Conservation (phyloP, 805 yeast species). For the Kodamaea kakaduensis region DNA sequence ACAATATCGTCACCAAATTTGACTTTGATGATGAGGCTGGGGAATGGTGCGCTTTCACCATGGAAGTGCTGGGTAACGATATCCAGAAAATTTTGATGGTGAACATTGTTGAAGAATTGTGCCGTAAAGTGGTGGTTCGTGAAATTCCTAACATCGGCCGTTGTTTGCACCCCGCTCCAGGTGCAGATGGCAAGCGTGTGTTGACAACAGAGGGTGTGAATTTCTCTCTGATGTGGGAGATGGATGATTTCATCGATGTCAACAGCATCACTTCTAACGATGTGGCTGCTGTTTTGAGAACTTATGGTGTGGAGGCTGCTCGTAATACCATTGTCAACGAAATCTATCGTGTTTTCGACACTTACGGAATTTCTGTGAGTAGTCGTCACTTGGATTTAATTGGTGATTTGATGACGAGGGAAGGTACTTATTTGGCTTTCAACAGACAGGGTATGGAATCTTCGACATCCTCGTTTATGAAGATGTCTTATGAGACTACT, state of each 20-base stretch:
- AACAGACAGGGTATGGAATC: slow-evolving; percentile 98
- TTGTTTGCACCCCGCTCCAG: slow-evolving; percentile 75
- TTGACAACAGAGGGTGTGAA: slow-evolving; percentile 97
- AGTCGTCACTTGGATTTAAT: slow-evolving; percentile 92
- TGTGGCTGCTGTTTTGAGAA: slow-evolving; percentile 79
- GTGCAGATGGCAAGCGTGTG: slow-evolving; percentile 60
- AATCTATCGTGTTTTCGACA: slow-evolving; percentile 91
- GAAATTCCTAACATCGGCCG: slow-evolving; percentile 90
- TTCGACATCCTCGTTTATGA: slow-evolving; percentile 92
- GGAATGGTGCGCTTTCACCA: slow-evolving; percentile 87
- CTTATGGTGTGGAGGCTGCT: slow-evolving; percentile 99
- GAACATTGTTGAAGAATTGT: slow-evolving; percentile 87
- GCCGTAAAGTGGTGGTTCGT: slow-evolving; percentile 86
- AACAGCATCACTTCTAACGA: slow-evolving; percentile 90
- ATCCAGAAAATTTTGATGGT: slow-evolving; percentile 96
- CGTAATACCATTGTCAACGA: slow-evolving; percentile 95
- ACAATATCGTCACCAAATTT: slow-evolving; percentile 70
- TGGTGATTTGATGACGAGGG: slow-evolving; percentile 99
- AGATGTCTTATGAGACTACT: slow-evolving; percentile 98
- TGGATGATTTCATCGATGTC: slow-evolving; percentile 86
- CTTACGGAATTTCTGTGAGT: slow-evolving; percentile 92
- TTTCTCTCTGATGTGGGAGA: slow-evolving; percentile 97
- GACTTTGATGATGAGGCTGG: slow-evolving; percentile 88
- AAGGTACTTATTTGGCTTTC: slow-evolving; percentile 94
- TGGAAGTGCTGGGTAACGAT: slow-evolving; percentile 70